Evolutionary conservation across 805 yeast genomes (phyloP), one percentile per base, ranked within the genome.

Genomic region (Myxozyma sirexii): DNA sequence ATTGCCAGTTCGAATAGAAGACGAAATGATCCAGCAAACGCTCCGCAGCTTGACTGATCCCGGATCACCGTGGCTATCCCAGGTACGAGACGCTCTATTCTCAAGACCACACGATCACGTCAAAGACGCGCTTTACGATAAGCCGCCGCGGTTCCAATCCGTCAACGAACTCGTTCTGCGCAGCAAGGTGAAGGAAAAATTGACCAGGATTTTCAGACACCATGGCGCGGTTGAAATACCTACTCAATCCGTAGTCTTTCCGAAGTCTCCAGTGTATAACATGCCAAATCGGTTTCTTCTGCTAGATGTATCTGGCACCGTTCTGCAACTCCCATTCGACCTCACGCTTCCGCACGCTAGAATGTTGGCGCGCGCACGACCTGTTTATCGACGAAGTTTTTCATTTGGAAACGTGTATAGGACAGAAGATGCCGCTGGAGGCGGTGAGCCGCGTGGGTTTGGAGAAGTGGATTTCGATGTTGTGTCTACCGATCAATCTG

Each of bases 61-160:
- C 0, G 84, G 94, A 0, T 89, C 97, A 0, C 92, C 96, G 0
- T 91, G 97, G 96, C 94, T 92, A 65, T 89, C 85, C 64, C 96
- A 91, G 71, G 97, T 94, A 0, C 81, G 97, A 69, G 88, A 87
- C 55, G 87, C 94, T 0, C 75, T 94, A 37, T 94, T 94, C 72
- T 80, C 88, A 15, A 96, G 90, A 67, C 91, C 97, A 0, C 87
- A 90, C 68, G 86, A 86, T 72, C 79, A 88, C 60, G 96, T 96
- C 0, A 85, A 86, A 65, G 97, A 90, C 71, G 82, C 90, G 13
- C 77, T 94, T 61, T 94, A 88, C 72, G 98, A 92, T 59, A 79
- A 79, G 48, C 31, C 43, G 10, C 47, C 55, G 19, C 21, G 48
- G 7, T 52, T 42, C 26, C 45, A 59, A 12, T 56, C 62, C 24